A percentile compares a stretch with the other conserved stretches of the same genome.
Conservation (phyloP, 805 yeast species). For the Starmerella floris region DNA sequence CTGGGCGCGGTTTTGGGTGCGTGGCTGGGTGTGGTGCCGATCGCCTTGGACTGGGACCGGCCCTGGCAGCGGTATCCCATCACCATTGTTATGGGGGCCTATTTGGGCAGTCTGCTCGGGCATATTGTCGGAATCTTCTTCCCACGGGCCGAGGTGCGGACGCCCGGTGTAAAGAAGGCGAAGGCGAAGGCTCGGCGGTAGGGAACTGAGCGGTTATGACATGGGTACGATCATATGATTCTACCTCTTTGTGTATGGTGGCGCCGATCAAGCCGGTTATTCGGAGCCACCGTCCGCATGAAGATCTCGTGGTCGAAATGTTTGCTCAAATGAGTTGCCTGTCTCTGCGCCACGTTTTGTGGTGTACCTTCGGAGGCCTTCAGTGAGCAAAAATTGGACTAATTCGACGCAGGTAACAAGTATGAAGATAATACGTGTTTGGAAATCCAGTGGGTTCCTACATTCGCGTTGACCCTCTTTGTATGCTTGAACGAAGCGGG, state of each 20-base stretch:
- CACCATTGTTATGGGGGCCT: conserved; percentile 68
- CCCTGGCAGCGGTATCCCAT: conserved; percentile 96
- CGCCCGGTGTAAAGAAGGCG: neutral
- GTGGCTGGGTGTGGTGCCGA: conserved; percentile 88
- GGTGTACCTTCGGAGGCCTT: no score
- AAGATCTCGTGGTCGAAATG: no score
- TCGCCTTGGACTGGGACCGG: conserved; percentile 95
- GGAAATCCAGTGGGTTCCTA: no score
- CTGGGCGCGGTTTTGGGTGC: conserved; percentile 48
- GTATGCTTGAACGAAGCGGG: no score
- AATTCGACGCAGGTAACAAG: no score
- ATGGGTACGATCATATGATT: neutral
- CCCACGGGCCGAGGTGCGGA: neutral
- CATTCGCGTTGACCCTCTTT: no score
- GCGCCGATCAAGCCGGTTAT: neutral
- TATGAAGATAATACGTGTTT: no score
- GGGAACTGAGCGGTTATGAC: neutral
- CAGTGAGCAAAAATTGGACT: no score
- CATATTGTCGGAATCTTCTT: neutral
- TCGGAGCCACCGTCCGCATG: no score
- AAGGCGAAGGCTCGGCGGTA: neutral
- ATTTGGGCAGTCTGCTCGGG: conserved; percentile 43
- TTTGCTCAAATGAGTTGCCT: no score
- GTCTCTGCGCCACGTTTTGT: no score
- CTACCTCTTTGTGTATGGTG: neutral